These are phyloP conservation scores for Aspergillus bombycis DNA, from an alignment of 2,329 filamentous ascomycete species.

Conservation along the genomic window DNA sequence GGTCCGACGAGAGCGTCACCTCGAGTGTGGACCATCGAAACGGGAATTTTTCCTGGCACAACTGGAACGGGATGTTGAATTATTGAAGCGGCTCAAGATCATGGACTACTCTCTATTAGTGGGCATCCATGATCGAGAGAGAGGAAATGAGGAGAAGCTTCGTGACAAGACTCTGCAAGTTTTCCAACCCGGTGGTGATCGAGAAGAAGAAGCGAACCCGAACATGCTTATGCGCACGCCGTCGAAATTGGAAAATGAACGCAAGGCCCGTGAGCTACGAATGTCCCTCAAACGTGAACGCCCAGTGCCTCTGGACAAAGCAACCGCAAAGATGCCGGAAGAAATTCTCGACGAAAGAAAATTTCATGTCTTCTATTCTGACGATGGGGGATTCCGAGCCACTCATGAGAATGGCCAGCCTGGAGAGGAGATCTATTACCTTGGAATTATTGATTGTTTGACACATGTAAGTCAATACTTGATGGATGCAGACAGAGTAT, in stretches of 20 bases:
- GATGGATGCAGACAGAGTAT: background rate
- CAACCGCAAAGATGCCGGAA: constrained; percentile 83
- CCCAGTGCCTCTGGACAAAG: constrained; percentile 88
- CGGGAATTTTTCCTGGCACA: constrained; percentile 87
- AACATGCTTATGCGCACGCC: constrained; percentile 82
- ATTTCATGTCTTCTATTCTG: constrained; percentile 85
- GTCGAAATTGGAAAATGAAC: constrained; percentile 87
- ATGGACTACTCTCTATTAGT: constrained; percentile 98
- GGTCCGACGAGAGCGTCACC: constrained; percentile 79
- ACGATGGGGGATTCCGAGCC: constrained; percentile 90
- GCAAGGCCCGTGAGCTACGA: constrained; percentile 86
- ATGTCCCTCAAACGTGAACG: constrained; percentile 92
- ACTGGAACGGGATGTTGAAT: constrained; percentile 80
- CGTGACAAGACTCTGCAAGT: constrained; percentile 87
- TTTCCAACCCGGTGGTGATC: constrained; percentile 84
- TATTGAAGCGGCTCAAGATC: constrained; percentile 87
- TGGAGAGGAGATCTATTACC: constrained; percentile 93
- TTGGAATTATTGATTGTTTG: constrained; percentile 97
- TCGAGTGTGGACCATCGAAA: constrained; percentile 88
- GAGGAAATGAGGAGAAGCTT: constrained; percentile 94
- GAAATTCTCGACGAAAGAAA: constrained; percentile 76
- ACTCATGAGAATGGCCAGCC: constrained; percentile 86
- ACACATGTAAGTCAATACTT: constrained; percentile 74
- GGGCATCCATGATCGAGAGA: constrained; percentile 86
- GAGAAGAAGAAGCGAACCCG: constrained; percentile 62